phyloP scores from a whole-genome alignment of 345 rosid species.

The Citrus trifoliata region DNA sequence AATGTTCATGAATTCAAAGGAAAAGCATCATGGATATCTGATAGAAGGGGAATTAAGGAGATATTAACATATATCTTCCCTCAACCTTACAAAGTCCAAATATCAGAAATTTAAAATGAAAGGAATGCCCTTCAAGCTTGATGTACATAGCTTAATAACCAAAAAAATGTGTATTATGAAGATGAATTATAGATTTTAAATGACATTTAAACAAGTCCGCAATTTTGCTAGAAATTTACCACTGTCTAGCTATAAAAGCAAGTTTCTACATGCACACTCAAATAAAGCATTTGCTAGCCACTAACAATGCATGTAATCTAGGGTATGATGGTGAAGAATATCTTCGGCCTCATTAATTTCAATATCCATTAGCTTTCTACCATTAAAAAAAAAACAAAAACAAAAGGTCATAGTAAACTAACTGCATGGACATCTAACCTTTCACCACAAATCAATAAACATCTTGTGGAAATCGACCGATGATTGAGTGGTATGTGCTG shows the following conservation, averaged over 20 bases:
- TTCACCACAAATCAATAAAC: background rate
- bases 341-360: too few relatives aligned
- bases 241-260: background rate
- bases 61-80: background rate
- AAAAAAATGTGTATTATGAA: too few relatives aligned
- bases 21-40: background rate
- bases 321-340: too few relatives aligned
- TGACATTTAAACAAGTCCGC: background rate
- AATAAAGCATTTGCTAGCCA: too few relatives aligned
- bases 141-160: background rate
- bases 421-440: background rate
- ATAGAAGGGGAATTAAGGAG: background rate
- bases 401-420: too few relatives aligned
- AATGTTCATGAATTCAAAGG: background rate
- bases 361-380: too few relatives aligned
- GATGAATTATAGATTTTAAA: background rate
- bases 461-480: background rate
- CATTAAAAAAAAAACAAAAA: too few relatives aligned
- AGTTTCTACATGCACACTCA: background rate
- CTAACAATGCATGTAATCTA: too few relatives aligned
- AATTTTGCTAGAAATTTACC: background rate
- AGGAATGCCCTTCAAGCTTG: background rate
- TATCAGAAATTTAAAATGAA: background rate
- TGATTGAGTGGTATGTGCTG: background rate
- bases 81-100: background rate